Base-by-base conservation (phyloP, 2,329 filamentous ascomycete genomes). In the Rhexocercosporidium sp. region DNA sequence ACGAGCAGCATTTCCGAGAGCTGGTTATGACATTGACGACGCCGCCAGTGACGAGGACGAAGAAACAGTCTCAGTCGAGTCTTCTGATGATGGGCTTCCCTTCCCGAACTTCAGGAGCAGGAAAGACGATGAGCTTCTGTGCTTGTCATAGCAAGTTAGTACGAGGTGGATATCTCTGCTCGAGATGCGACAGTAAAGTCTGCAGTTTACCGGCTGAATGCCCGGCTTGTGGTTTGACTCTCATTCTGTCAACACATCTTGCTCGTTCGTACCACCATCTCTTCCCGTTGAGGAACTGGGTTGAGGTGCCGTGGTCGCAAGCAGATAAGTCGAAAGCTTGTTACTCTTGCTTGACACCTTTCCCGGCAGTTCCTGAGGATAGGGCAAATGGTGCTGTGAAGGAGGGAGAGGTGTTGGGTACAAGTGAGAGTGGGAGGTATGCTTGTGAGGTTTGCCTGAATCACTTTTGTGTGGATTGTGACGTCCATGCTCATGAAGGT, bases 71-170 rank as follows among this genome's bases (percentile, higher is more conserved):
- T 68, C 84, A 84, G 9, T 85, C 88, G 1, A 89, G 86, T 64
- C 83, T 99, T 47, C 86, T 99, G 29, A 96, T 97, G 92, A 99
- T 99, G 95, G 96, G 96, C 4, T 99, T 99, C 76, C 96, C 96
- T 0, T 96, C 93, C 6, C 88, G 94, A 44, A 92, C 91, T 2
- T 88, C 96, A 5, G 92, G 93, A 62, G 84, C 88, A 1, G 83
- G 83, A 27, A 83, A 84, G 56, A 86, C 89, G 5, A 82, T 86
- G 62, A 94, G 91, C 67, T 88, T 96, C 69, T 99, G 96, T 78
- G 94, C 94, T 5, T 99, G 96, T 77, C 95, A 98, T 80, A 93
- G 92, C 72, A 89, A 89, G 69, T 89, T 95, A 18, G 90, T 87
- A 22, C 85, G 92, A 59, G 93, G 96, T 65, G 96, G 96, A 1